Evolutionary conservation across 2,329 filamentous ascomycete species (phyloP), one percentile per base, ranked within the genome.

Genomic region (Fusarium anguioides): DNA sequence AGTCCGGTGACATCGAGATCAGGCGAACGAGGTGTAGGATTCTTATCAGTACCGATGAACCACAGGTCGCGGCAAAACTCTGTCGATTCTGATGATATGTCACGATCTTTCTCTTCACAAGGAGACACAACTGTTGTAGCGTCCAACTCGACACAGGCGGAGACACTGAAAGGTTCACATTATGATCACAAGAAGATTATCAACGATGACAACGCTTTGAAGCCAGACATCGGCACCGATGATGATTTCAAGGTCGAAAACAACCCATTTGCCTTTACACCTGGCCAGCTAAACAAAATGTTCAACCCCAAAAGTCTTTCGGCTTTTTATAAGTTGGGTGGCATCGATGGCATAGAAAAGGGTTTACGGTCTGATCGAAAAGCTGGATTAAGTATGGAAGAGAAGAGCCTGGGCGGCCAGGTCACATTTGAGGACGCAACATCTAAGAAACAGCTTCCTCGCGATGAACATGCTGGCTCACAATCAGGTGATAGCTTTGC

Each of bases 241-340:
- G 83, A 81, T 18, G 92, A 95, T 64, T 97, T 96, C 71, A 72
- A 87, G 15, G 89, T 95, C 12, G 84, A 90, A 8, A 83, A 93
- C 75, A 97, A 96, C 75, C 90, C 91, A 1, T 97, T 97, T 74
- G 94, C 93, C 17, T 97, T 93, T 75, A 88, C 89, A 3, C 91
- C 91, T 4, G 94, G 94, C 15, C 90, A 96, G 74, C 83, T 97
- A 65, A 90, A 89, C 72, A 97, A 97, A 78, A 86, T 97, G 80
- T 88, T 95, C 64, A 96, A 96, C 75, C 94, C 94, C 5, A 97
- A 97, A 81, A 96, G 89, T 63, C 80, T 97, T 58, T 83, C 90
- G 14, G 94, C 94, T 1, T 97, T 95, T 70, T 91, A 90, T 73
- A 89, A 89, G 15, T 77, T 97, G 7, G 94, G 94, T 46, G 94